Evolutionary conservation across 768 basidiomycete genomes (phyloP).

Genomic region (Lactarius trivialis): DNA sequence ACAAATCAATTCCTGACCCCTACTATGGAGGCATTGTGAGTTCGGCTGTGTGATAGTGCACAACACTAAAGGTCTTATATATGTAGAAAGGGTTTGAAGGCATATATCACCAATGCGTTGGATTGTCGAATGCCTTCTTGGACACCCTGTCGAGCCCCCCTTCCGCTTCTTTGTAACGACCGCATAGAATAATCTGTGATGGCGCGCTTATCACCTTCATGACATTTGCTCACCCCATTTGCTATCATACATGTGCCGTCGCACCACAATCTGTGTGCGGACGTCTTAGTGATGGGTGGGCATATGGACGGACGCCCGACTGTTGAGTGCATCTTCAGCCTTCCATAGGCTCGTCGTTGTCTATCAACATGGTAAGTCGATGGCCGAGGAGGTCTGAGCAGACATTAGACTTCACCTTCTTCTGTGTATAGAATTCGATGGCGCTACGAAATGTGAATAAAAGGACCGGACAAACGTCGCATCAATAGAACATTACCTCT

Average conservation of each 20-base stretch:
- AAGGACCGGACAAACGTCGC: conserved; percentile 7
- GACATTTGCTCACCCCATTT: background rate
- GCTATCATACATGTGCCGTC: background rate
- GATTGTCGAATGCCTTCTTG: conserved; percentile 72
- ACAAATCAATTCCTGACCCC: conserved; percentile 71
- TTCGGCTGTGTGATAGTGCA: conserved; percentile 8
- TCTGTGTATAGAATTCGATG: conserved; percentile 93
- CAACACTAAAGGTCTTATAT: conserved; percentile 1
- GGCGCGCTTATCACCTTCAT: background rate
- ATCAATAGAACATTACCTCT: conserved; percentile 42
- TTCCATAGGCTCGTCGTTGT: conserved; percentile 93
- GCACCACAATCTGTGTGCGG: background rate
- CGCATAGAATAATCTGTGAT: background rate
- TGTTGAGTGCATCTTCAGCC: conserved; percentile 75
- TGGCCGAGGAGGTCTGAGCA: background rate
- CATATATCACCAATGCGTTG: conserved; percentile 70
- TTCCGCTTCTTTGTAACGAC: conserved; percentile 4
- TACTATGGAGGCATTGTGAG: conserved; percentile 70
- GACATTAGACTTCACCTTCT: conserved; percentile 52
- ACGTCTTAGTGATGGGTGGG: conserved; percentile 59
- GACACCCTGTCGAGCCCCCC: conserved; percentile 46
- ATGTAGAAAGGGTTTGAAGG: conserved; percentile 67
- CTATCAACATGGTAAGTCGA: conserved; percentile 33
- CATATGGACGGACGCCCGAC: conserved; percentile 79
- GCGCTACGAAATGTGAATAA: conserved; percentile 42